Evolutionary conservation across 2,329 filamentous ascomycete species (phyloP), one percentile per base, ranked within the genome.

Genomic region (Ceratocystis lukuohia): DNA sequence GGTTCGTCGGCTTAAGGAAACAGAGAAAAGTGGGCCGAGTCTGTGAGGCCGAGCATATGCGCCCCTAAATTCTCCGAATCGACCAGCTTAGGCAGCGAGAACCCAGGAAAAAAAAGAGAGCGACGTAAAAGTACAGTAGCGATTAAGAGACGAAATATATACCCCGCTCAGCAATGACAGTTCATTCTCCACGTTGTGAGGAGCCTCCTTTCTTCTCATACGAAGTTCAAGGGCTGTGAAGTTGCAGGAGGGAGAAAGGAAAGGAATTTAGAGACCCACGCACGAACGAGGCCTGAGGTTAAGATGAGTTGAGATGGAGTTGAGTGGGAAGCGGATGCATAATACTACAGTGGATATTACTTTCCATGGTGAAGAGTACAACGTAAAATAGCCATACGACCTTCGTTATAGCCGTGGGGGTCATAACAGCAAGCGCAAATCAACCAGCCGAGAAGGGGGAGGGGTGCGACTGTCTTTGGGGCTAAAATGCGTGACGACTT

Each of bases 351-450:
- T 15, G 22, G 20, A 53, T 28, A 15, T 53, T 25, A 22, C 8
- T 22, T 25, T 50, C 7, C 8, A 25, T 28, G 48, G 10, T 10
- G 48, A 25, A 10, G 48, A 25, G 22, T 53, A 28, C 22, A 1
- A 50, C 48, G 20, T 30, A 57, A 30, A n/a, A 30, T 15, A n/a
- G 10, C 10, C 12, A 57, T 57, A 8, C 53, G 10, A 17, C 15
- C 25, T 22, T 57, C 7, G 53, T 12, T 57, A 59, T 59, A 59
- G 56, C 17, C 56, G 56, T 59, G 56, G 56, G 56, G 56, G 56
- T 33, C n/a, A 59, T 59, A 59, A 37, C 28, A 59, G 25, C 12
- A 59, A 37, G 37, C 8, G n/a, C 20, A 25, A 22, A 10, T 10
- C 48, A 53, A 4, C 17, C 28, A 59, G 56, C 56, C 28, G 56